phyloP scores from a whole-genome alignment of 1,284 basidiomycete species.

The Puccinia brachypodii region DNA sequence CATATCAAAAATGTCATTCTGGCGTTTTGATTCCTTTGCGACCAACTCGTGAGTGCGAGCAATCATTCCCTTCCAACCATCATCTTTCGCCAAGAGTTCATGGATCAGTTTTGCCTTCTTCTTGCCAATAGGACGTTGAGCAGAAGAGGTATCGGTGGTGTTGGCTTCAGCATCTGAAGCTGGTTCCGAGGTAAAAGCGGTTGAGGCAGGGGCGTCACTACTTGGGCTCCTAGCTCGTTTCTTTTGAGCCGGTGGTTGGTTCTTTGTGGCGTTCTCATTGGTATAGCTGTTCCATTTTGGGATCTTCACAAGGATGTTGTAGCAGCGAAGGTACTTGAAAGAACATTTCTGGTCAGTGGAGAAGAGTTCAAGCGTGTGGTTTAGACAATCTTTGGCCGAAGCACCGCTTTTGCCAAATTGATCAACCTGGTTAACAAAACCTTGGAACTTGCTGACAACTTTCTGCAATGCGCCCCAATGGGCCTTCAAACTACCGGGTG shows the following conservation, averaged over 20 bases:
- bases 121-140: neutral
- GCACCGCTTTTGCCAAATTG: neutral
- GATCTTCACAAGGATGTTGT: neutral
- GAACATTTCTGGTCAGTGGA: neutral
- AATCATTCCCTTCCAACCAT: neutral
- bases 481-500: neutral
- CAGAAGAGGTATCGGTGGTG: neutral
- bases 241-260: neutral
- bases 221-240: neutral
- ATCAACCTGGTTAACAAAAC: neutral
- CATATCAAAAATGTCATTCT: neutral
- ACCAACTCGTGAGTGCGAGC: neutral
- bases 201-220: neutral
- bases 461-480: neutral
- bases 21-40: neutral
- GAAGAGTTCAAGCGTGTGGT: neutral
- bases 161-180: neutral
- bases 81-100: neutral
- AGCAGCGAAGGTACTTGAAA: neutral
- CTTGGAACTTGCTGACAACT: neutral
- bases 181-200: neutral
- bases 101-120: neutral
- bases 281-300: neutral
- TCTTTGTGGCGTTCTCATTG: neutral
- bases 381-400: neutral